A percentile compares a stretch with the other conserved stretches of the same genome.
These are phyloP conservation scores for Samsoniella hepiali DNA, from an alignment of 2,329 filamentous ascomycete species.

Conservation along the genomic window DNA sequence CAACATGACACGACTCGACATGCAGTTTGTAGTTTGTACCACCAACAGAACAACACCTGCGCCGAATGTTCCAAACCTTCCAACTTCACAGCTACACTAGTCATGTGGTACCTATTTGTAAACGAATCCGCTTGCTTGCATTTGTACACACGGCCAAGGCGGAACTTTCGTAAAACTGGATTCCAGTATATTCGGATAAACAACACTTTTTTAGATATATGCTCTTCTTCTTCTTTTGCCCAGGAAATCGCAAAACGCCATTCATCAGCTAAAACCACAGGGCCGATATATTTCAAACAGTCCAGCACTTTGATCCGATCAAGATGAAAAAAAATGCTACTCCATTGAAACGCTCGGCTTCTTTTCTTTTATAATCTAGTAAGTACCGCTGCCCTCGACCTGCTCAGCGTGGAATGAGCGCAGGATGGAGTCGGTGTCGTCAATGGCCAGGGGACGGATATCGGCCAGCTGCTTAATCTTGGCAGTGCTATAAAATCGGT, in stretches of 20 bases:
- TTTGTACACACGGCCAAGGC: not conserved
- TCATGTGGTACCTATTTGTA: not conserved
- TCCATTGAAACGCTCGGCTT: not conserved
- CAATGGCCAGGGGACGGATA: slow-evolving; percentile 10
- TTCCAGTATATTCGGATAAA: not conserved
- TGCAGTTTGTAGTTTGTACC: not conserved
- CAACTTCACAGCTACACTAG: not conserved
- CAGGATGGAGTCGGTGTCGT: not conserved
- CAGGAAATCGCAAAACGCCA: not conserved
- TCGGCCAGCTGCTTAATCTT: slow-evolving; percentile 92
- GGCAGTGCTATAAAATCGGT: slow-evolving; percentile 18
- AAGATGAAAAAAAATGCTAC: not conserved
- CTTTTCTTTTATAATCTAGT: not conserved
- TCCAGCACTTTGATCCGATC: too few relatives aligned
- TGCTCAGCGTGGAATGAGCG: not conserved
- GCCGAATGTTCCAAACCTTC: not conserved
- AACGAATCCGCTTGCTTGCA: not conserved
- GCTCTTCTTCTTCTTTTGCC: not conserved
- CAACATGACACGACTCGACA: not conserved
- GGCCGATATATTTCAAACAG: too few relatives aligned
- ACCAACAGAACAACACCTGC: not conserved
- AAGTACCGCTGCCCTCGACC: not conserved
- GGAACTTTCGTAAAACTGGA: not conserved
- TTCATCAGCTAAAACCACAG: not conserved
- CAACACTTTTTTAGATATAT: not conserved